phyloP scores from a whole-genome alignment of 495 filamentous ascomycete genomes.

The Daldinia childiae region DNA sequence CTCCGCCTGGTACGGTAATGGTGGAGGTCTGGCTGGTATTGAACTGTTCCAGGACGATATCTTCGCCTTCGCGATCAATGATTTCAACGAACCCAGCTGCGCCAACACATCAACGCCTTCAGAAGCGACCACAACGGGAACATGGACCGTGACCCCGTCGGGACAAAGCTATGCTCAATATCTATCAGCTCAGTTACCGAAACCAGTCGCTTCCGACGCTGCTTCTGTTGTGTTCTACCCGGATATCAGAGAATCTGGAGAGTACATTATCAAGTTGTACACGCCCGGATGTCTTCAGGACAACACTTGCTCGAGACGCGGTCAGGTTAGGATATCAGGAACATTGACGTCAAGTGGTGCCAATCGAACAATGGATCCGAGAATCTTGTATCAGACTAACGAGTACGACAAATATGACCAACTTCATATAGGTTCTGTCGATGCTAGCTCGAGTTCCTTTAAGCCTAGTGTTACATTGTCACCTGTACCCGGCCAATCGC shows the following conservation, averaged over 20 bases:
- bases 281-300: constrained; percentile 91
- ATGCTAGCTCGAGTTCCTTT: constrained; percentile 77
- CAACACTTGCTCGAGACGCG: constrained; percentile 75
- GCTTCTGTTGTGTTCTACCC: constrained; percentile 80
- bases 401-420: constrained; percentile 93
- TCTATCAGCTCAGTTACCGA: constrained; percentile 70
- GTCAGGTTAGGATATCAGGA: constrained; percentile 81
- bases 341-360: constrained; percentile 64
- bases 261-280: constrained; percentile 87
- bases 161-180: constrained; percentile 75
- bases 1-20: constrained; percentile 82
- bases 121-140: constrained; percentile 70
- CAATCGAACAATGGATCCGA: constrained; percentile 55
- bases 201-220: constrained; percentile 60
- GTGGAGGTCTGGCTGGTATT: constrained; percentile 87
- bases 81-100: constrained; percentile 90
- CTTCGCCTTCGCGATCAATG: constrained; percentile 81
- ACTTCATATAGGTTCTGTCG: constrained; percentile 84
- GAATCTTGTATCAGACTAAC: constrained; percentile 85
- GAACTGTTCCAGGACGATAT: constrained; percentile 92
- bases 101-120: constrained; percentile 71
- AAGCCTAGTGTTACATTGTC: constrained; percentile 82
- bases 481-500: constrained; percentile 69
- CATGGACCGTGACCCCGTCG: constrained; percentile 74
- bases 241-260: constrained; percentile 86